phyloP scores from a whole-genome alignment of 306 rosid species.

The Cucurbita pepo region DNA sequence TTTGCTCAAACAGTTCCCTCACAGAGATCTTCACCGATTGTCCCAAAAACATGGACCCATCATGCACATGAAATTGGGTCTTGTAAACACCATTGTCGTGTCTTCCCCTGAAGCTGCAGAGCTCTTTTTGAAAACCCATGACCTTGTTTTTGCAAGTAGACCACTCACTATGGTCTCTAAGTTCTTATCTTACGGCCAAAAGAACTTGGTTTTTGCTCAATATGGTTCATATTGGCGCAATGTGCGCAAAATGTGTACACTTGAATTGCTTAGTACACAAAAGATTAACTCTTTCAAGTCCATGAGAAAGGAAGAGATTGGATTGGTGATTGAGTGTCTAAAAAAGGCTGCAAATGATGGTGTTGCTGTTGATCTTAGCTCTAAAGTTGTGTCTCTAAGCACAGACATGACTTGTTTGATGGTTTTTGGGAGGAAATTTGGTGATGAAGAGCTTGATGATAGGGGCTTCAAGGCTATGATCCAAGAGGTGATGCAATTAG shows the following conservation, averaged over 20 bases:
- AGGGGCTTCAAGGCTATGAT: slow-evolving; percentile 36
- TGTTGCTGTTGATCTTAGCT: neutral
- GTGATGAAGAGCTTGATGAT: neutral
- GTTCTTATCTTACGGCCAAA: slow-evolving; percentile 26
- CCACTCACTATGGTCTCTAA: slow-evolving; percentile 27
- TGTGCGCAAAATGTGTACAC: neutral
- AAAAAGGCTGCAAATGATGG: slow-evolving; percentile 9
- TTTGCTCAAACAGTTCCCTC: slow-evolving; percentile 13
- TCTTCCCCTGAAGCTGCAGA: slow-evolving; percentile 61
- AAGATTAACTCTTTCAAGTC: slow-evolving; percentile 3
- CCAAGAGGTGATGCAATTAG: slow-evolving; percentile 20
- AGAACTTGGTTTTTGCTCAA: neutral
- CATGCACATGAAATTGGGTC: neutral
- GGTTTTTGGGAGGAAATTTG: neutral
- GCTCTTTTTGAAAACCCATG: neutral
- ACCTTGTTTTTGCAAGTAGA: slow-evolving; percentile 10
- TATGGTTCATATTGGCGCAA: slow-evolving; percentile 52
- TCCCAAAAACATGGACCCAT: neutral
- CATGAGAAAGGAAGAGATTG: slow-evolving; percentile 38
- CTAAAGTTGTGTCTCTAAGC: slow-evolving; percentile 14
- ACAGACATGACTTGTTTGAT: slow-evolving; percentile 16
- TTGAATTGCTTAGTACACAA: slow-evolving; percentile 17
- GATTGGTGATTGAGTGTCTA: neutral
- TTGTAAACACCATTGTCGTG: neutral
- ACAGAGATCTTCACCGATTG: neutral